Evolutionary conservation across 2,329 filamentous ascomycete species (phyloP), one percentile per base, ranked within the genome.

Genomic region (Colletotrichum tabaci): DNA sequence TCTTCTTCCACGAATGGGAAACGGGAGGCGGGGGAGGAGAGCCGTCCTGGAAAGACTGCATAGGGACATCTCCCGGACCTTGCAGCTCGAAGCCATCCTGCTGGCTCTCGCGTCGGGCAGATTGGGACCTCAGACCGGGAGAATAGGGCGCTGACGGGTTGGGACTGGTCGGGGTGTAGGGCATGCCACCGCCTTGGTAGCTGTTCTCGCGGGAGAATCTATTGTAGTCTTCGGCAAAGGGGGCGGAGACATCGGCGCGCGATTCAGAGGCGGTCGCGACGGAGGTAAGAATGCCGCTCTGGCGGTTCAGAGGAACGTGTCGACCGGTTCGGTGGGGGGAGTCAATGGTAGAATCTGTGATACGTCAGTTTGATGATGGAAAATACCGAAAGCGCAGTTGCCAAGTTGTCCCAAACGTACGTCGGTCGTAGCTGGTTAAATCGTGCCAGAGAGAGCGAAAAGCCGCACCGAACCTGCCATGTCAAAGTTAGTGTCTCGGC

Each of bases 391-490:
- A 30, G 40, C 63, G 21, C 21, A 18, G 53, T 23, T 57, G 65
- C 60, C 35, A 68, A 56, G 40, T 61, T 40, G 62, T 61, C 57
- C 56, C 52, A 44, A 71, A 72, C 90, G 80, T 84, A 92, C 90
- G 90, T 83, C 90, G 84, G 81, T 92, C 90, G 85, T 92, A 86
- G 77, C 90, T 92, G 83, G 90, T 92, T 89, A 92, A 96, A 77
- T 93, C 91, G 87, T 98, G 96, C 96, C 96, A 99, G 85, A 99
- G 96, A 74, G 93, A 93, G 84, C 93, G 93, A 84, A 96, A 93
- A 83, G 92, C 90, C 77, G 88, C 88, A 77, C 90, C 88, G 79
- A 96, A 82, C 78, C 92, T 92, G 76, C 52, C 76, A 67, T 65
- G 56, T 52, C 47, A 71, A 64, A 66, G 70, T 72, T 40, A 72